Evolutionary conservation across 352 stramenopile species (phyloP).

Genomic region (Pythium apleroticum): DNA sequence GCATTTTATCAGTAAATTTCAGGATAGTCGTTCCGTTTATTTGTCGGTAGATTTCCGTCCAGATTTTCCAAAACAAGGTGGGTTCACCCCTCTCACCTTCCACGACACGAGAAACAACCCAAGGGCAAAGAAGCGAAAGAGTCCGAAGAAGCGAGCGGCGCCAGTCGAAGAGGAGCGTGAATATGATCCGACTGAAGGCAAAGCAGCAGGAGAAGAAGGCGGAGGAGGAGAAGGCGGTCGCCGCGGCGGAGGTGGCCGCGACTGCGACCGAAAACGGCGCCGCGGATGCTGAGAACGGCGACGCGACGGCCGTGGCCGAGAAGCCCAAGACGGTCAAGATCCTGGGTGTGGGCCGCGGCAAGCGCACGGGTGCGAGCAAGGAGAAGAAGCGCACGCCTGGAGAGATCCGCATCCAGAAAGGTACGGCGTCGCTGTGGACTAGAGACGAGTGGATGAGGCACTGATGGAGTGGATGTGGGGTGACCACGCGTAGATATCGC

Average conservation of each 20-base stretch:
- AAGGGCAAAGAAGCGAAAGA: slow-evolving; percentile 3
- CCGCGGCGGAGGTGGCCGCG: slow-evolving; percentile 18
- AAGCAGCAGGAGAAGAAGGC: slow-evolving; percentile 87
- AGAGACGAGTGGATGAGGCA: neutral
- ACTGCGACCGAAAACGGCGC: slow-evolving; percentile 15
- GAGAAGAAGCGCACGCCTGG: slow-evolving; percentile 94
- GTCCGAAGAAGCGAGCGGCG: neutral
- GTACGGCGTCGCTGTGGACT: neutral
- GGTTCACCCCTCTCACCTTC: neutral
- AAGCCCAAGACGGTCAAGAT: slow-evolving; percentile 86
- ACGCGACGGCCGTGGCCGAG: slow-evolving; percentile 20
- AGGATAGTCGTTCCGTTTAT: neutral
- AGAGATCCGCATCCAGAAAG: slow-evolving; percentile 99
- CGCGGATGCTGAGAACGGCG: slow-evolving; percentile 25
- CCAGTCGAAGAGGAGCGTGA: neutral
- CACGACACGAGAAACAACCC: slow-evolving; percentile 2
- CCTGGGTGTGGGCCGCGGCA: slow-evolving; percentile 77
- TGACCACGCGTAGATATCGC: slow-evolving; percentile 88
- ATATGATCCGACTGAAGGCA: slow-evolving; percentile 81
- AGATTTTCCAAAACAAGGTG: slow-evolving; percentile 15
- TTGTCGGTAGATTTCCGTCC: neutral
- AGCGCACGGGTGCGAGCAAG: slow-evolving; percentile 62
- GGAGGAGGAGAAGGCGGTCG: slow-evolving; percentile 58
- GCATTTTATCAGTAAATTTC: neutral
- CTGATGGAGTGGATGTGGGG: neutral